phyloP scores from a whole-genome alignment of 2,329 filamentous ascomycete genomes.

The Neofusicoccum laricinum region DNA sequence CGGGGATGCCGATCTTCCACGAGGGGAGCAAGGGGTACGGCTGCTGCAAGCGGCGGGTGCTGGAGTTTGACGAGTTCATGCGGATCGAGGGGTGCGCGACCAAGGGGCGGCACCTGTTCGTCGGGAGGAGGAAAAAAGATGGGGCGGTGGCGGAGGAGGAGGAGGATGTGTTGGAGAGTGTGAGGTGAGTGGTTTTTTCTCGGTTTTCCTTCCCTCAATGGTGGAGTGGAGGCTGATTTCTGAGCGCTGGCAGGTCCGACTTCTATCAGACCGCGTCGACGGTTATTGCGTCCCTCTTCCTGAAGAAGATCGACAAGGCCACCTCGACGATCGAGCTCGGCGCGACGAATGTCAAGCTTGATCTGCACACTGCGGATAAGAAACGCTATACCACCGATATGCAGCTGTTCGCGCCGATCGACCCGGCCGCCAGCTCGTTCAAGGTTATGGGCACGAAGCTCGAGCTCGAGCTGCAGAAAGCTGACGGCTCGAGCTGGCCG shows the following conservation, averaged over 20 bases:
- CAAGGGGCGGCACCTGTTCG: constrained; percentile 78
- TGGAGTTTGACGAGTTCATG: constrained; percentile 98
- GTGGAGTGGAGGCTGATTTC: background rate
- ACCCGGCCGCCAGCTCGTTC: constrained; percentile 70
- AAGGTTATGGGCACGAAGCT: constrained; percentile 88
- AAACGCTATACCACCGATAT: constrained; percentile 78
- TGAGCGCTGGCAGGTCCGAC: constrained; percentile 59
- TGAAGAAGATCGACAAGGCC: constrained; percentile 94
- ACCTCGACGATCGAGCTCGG: constrained; percentile 70
- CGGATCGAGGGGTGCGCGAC: constrained; percentile 88
- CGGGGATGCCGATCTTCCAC: constrained; percentile 89
- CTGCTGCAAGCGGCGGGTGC: constrained; percentile 90
- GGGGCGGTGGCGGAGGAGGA: no score
- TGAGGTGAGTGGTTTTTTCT: constrained; percentile 58
- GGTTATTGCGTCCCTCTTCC: constrained; percentile 87
- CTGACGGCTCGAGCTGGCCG: constrained; percentile 78
- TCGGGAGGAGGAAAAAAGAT: constrained; percentile 74
- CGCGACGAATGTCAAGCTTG: constrained; percentile 63
- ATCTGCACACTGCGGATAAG: constrained; percentile 80
- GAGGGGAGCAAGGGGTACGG: constrained; percentile 97
- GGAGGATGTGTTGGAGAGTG: constrained; percentile 75
- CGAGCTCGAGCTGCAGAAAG: constrained; percentile 71
- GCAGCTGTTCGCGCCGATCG: constrained; percentile 73
- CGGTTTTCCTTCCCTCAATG: background rate
- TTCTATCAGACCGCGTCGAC: constrained; percentile 88